Base-by-base conservation (phyloP, 1,284 basidiomycete species). In the Cryptococcus sp. region DNA sequence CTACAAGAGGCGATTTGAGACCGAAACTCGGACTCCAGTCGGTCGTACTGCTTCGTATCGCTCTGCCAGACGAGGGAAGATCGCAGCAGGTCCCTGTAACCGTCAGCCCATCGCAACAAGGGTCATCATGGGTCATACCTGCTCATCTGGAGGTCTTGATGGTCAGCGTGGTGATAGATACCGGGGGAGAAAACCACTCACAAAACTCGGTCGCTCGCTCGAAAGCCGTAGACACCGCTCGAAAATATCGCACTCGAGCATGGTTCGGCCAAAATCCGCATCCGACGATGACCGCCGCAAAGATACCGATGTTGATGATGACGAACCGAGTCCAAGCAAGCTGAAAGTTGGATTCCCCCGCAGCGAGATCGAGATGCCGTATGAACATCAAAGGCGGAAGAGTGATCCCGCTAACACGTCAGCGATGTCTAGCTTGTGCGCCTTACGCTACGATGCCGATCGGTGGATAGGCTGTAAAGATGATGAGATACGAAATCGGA, bases 341-440 rank as follows among this genome's bases (percentile, higher is more conserved):
- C 16, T 50, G 51, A 46, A 65, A 68, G 34, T 53, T 36, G 3
- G 56, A 51, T 25, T 58, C 54, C 19, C 63, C 65, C 3, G 56
- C 40, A 5, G 48, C 43, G 0, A 59, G 50, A 4, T 55, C 57
- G 6, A 75, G 58, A 44, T 73, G 74, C 0, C 69, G 59, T 18
- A 77, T 66, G 45, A 76, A 73, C 7, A 76, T 43, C 5, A 78
- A 53, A 1, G 74, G 71, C 7, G 72, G 66, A 3, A 75, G 52
- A 0, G 74, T 74, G 48, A 75, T 71, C 6, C 71, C 72, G 0
- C 66, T 71, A 37, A 5, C 2, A 5, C n/a, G 24, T 12, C 22
- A 24, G 25, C 22, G 7, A 11, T 12, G 9, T 6, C 6, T 21
- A n/a, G 16, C 4, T 11, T 11, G 23, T 22, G 21, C 7, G 2